phyloP scores from a whole-genome alignment of 495 filamentous ascomycete species.

The Neohortaea acidophila region DNA sequence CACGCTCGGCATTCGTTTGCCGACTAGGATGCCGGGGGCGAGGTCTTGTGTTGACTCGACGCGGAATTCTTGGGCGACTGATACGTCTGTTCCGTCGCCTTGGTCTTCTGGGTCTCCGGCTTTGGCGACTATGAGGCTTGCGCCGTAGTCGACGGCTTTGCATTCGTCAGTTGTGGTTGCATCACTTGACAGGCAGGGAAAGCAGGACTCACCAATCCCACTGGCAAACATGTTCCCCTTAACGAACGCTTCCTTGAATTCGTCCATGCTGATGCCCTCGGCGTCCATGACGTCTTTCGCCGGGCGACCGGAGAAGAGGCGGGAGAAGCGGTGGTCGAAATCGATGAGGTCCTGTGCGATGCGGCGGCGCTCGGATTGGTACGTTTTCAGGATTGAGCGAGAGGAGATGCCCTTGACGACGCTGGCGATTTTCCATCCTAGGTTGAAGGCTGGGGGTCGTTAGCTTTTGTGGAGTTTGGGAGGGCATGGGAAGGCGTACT shows the following conservation, averaged over 20 bases:
- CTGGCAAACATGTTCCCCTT: conserved; percentile 23
- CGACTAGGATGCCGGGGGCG: conserved; percentile 21
- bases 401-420: conserved; percentile 48
- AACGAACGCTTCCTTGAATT: conserved; percentile 34
- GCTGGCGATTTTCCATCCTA: conserved; percentile 71
- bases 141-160: conserved; percentile 21
- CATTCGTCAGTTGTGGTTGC: background rate
- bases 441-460: conserved; percentile 42
- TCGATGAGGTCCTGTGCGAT: conserved; percentile 56
- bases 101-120: conserved; percentile 22
- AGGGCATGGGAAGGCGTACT: conserved; percentile 21
- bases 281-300: conserved; percentile 46
- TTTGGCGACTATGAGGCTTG: conserved; percentile 24
- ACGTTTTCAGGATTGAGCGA: conserved; percentile 48
- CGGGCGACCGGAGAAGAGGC: conserved; percentile 23
- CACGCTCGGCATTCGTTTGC: conserved; percentile 22
- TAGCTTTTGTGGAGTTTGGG: background rate
- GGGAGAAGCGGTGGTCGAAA: conserved; percentile 46
- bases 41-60: conserved; percentile 19
- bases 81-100: conserved; percentile 31
- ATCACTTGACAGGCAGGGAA: conserved; percentile 1
- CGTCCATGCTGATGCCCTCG: conserved; percentile 33
- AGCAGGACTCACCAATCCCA: conserved; percentile 12
- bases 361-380: conserved; percentile 51
- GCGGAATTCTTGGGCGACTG: conserved; percentile 24